These are phyloP conservation scores for Dioscorea alata DNA, from an alignment of 106 monocot genomes.

Conservation along the genomic window DNA sequence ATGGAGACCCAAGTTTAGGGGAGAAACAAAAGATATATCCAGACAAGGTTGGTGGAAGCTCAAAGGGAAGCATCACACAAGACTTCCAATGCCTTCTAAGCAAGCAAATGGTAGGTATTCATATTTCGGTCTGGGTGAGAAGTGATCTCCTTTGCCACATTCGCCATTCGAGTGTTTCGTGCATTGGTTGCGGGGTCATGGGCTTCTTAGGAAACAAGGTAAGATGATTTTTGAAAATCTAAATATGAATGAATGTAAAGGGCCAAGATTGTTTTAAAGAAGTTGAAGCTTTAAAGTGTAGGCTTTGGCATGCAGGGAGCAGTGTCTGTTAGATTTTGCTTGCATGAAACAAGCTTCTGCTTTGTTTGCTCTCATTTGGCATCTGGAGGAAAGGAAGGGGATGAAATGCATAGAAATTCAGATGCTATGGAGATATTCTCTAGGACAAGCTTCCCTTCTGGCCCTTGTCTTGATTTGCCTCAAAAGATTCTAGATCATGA, in stretches of 20 bases:
- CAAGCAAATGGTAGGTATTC: slow-evolving; percentile 76
- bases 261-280: background rate
- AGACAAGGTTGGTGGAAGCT: slow-evolving; percentile 15
- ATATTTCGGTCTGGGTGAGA: slow-evolving; percentile 52
- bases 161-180: slow-evolving; percentile 50
- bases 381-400: slow-evolving; percentile 65
- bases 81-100: slow-evolving; percentile 51
- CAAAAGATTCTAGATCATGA: slow-evolving; percentile 62
- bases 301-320: slow-evolving; percentile 33
- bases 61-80: background rate
- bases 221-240: background rate
- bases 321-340: slow-evolving; percentile 53
- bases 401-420: slow-evolving; percentile 44
- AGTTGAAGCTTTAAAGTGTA: background rate
- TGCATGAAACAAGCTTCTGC: slow-evolving; percentile 66
- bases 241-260: background rate
- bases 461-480: slow-evolving; percentile 34
- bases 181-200: slow-evolving; percentile 56
- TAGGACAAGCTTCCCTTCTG: slow-evolving; percentile 45
- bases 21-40: slow-evolving; percentile 33
- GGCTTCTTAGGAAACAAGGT: slow-evolving; percentile 81
- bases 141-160: slow-evolving; percentile 31
- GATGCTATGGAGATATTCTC: slow-evolving; percentile 50
- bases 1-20: background rate
- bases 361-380: slow-evolving; percentile 74